phyloP scores from a whole-genome alignment of 305 asterid genomes.

The Coffea humblotiana region DNA sequence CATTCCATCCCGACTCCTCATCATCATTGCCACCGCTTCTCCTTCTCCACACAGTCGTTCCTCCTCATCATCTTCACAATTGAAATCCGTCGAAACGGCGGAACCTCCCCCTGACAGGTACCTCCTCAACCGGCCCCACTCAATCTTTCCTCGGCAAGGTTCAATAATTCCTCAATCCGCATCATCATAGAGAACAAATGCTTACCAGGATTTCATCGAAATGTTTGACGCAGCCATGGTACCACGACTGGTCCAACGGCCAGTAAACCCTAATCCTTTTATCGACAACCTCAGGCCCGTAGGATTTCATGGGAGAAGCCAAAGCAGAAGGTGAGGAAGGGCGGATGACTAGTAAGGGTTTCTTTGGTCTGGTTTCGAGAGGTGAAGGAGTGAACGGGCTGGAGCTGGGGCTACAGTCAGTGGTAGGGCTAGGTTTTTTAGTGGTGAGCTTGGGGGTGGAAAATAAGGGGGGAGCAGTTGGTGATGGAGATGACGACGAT shows the following conservation, averaged over 20 bases:
- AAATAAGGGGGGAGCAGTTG: constrained; percentile 41
- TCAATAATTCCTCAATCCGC: constrained; percentile 69
- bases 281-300: constrained; percentile 63
- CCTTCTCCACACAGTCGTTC: constrained; percentile 33
- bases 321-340: constrained; percentile 41
- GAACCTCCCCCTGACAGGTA: constrained; percentile 41
- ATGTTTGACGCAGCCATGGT: constrained; percentile 68
- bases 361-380: constrained; percentile 42
- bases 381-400: constrained; percentile 54
- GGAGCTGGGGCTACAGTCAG: constrained; percentile 27
- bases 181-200: constrained; percentile 88
- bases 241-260: constrained; percentile 87
- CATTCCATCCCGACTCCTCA: constrained; percentile 56
- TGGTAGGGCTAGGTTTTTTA: constrained; percentile 50
- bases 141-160: constrained; percentile 62
- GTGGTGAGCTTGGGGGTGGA: constrained; percentile 18
- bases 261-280: constrained; percentile 67
- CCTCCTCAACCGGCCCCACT: constrained; percentile 61
- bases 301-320: constrained; percentile 28
- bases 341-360: constrained; percentile 49
- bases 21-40: constrained; percentile 40
- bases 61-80: constrained; percentile 49
- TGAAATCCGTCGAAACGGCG: constrained; percentile 55
- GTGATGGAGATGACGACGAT: constrained; percentile 30
- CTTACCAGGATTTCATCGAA: constrained; percentile 63